Percentiles rank a stretch among this genome's conserved stretches.
These are phyloP conservation scores for Saccharomyces eubayanus DNA, from an alignment of 805 yeast species.

Conservation along the genomic window DNA sequence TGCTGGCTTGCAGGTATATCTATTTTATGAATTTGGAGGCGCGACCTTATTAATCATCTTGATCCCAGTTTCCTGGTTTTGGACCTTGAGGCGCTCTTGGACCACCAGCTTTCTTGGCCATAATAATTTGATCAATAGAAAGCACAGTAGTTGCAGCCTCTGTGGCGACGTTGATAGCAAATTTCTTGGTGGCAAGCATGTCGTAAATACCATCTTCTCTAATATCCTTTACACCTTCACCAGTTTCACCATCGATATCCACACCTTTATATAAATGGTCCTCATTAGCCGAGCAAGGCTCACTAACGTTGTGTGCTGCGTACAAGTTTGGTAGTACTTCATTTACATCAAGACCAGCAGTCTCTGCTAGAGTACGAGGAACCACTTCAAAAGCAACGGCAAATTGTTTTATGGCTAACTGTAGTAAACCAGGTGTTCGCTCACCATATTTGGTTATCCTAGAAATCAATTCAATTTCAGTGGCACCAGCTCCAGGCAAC, in stretches of 20 bases:
- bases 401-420: constrained; percentile 86
- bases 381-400: constrained; percentile 92
- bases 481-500: constrained; percentile 94
- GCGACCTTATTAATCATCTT: constrained; percentile 50
- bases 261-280: constrained; percentile 44
- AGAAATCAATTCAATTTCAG: constrained; percentile 80
- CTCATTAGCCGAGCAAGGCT: constrained; percentile 7
- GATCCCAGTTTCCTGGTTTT: constrained; percentile 93
- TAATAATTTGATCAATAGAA: constrained; percentile 92
- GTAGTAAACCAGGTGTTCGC: constrained; percentile 84
- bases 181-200: constrained; percentile 66
- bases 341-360: constrained; percentile 84
- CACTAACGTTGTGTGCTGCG: constrained; percentile 62
- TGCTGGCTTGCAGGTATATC: background rate
- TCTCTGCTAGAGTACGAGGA: constrained; percentile 88
- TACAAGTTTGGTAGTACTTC: constrained; percentile 85
- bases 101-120: constrained; percentile 99
- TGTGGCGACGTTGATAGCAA: constrained; percentile 88
- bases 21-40: background rate
- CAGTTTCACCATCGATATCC: constrained; percentile 69
- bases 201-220: constrained; percentile 65
- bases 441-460: constrained; percentile 81
- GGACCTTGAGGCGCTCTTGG: constrained; percentile 83
- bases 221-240: constrained; percentile 65
- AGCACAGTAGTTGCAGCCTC: constrained; percentile 76